A percentile compares a stretch with the other conserved stretches of the same genome.
Conservation (phyloP, 306 rosid genomes). For the Arachis hypogaea region DNA sequence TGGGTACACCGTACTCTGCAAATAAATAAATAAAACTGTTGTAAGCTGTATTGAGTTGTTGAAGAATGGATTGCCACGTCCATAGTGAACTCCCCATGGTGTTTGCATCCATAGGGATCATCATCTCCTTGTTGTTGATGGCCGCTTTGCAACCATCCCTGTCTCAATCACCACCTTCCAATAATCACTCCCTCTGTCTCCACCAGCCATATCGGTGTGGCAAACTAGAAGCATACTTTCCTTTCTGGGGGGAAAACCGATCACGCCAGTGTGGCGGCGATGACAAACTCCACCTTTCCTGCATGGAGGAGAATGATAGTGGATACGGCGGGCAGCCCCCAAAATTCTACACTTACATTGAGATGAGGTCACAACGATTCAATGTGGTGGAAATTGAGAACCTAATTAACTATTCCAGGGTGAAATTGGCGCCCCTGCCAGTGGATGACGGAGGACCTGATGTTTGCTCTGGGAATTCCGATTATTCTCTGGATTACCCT, state of each 20-base stretch:
- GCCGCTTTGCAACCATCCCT: background rate
- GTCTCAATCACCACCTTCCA: background rate
- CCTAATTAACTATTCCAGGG: too few relatives aligned
- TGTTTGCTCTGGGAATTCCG: constrained; percentile 12
- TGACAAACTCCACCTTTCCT: background rate
- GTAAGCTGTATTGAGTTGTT: too few relatives aligned
- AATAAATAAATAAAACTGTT: too few relatives aligned
- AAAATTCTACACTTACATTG: background rate
- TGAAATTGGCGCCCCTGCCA: background rate
- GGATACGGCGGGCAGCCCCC: too few relatives aligned
- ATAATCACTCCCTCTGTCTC: background rate
- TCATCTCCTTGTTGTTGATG: background rate
- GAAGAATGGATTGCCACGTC: background rate
- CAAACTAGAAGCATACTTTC: constrained; percentile 20
- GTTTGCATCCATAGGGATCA: background rate
- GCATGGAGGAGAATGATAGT: background rate
- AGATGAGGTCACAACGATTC: background rate
- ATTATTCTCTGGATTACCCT: too few relatives aligned
- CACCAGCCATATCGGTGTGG: constrained; percentile 38
- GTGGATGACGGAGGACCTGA: constrained; percentile 2
- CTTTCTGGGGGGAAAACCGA: constrained; percentile 40
- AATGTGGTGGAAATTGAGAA: too few relatives aligned
- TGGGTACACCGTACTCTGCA: too few relatives aligned
- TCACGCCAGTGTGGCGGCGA: constrained; percentile 34
- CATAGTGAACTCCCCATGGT: background rate